A percentile compares a stretch with the other conserved stretches of the same genome.
phyloP scores from a whole-genome alignment of 1,284 basidiomycete species.

The Fistulinella cinereoalba region DNA sequence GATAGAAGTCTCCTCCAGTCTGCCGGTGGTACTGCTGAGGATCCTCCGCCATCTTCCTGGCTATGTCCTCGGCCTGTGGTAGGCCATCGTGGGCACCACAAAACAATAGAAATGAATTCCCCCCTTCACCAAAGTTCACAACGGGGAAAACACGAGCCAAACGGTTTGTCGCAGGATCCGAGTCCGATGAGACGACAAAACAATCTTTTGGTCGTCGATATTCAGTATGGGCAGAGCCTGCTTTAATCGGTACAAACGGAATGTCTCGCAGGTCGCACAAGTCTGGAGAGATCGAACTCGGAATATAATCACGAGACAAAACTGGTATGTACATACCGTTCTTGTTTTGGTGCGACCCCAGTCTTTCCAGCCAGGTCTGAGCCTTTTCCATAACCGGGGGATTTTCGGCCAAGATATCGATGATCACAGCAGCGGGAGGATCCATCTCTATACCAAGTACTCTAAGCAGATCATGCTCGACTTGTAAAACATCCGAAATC shows the following conservation, averaged over 20 bases:
- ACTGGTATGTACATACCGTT: neutral
- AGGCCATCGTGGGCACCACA: conserved; percentile 21
- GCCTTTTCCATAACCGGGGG: neutral
- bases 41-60: conserved; percentile 14
- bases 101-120: conserved; percentile 21
- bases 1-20: neutral
- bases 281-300: conserved; percentile 1
- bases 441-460: neutral
- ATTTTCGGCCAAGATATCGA: neutral
- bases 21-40: conserved; percentile 17
- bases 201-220: conserved; percentile 20
- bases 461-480: neutral
- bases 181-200: conserved; percentile 14
- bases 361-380: neutral
- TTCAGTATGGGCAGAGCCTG: neutral
- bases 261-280: conserved; percentile 10
- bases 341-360: neutral
- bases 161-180: conserved; percentile 7
- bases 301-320: neutral
- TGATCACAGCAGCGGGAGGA: neutral
- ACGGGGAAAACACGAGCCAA: conserved; percentile 19
- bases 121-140: conserved; percentile 19
- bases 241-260: conserved; percentile 10
- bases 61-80: conserved; percentile 22
- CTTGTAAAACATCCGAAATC: neutral